Evolutionary conservation across 495 filamentous ascomycete genomes (phyloP).

Genomic region (Evernia prunastri): DNA sequence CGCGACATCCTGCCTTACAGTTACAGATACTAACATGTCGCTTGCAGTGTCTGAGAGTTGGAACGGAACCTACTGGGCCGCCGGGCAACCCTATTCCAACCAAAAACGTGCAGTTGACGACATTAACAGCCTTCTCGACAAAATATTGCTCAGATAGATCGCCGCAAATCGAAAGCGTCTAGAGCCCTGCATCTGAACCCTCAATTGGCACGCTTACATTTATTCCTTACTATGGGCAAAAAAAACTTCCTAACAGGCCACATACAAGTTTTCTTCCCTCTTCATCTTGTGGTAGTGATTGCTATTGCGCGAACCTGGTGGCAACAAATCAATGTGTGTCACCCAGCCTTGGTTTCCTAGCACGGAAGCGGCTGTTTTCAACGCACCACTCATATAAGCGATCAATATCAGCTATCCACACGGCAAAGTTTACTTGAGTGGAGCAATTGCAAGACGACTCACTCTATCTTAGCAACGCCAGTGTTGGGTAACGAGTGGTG

Average conservation of each 20-base stretch:
- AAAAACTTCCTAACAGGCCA: not conserved
- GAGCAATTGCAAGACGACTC: not conserved
- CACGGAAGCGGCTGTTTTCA: not conserved
- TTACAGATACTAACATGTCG: not conserved
- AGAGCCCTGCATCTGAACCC: not conserved
- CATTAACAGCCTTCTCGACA: not conserved
- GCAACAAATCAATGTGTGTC: not conserved
- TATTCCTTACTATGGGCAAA: not conserved
- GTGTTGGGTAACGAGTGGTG: not conserved
- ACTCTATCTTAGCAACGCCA: not conserved
- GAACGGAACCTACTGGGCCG: not conserved
- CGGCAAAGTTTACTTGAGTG: not conserved
- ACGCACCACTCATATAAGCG: not conserved
- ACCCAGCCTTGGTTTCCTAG: not conserved
- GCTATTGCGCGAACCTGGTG: not conserved
- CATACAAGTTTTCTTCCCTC: not conserved
- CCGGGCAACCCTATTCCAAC: not conserved
- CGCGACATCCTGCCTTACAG: not conserved
- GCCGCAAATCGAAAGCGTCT: not conserved
- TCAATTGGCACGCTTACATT: not conserved
- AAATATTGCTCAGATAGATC: not conserved
- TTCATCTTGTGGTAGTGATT: not conserved
- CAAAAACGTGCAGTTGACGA: conserved; percentile 1
- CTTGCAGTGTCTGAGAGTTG: not conserved
- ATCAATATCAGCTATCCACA: not conserved